phyloP scores from a whole-genome alignment of 345 rosid genomes.

The Eucalyptus grandis region DNA sequence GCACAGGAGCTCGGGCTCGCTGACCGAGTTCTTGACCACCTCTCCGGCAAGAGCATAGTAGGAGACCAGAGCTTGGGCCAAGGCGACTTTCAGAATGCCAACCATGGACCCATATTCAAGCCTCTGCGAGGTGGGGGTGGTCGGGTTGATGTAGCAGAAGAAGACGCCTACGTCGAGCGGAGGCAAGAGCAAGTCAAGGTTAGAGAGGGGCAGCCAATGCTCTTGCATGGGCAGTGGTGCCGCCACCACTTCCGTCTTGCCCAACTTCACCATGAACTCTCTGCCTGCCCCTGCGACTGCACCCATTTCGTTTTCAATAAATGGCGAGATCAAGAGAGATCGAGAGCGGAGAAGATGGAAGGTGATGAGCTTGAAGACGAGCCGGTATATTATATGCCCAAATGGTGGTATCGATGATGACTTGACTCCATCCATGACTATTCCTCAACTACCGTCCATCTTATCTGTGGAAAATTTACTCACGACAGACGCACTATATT shows the following conservation, averaged over 20 bases:
- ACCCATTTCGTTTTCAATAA: not conserved
- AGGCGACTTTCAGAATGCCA: constrained; percentile 32
- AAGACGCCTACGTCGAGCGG: constrained; percentile 40
- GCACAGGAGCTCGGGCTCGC: constrained; percentile 80
- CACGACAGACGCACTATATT: not conserved
- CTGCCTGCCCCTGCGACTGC: not conserved
- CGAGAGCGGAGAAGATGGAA: not conserved
- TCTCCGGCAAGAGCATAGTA: constrained; percentile 74
- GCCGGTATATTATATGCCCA: not conserved
- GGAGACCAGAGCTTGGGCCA: constrained; percentile 54
- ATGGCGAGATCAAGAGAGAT: not conserved
- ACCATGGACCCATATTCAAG: constrained; percentile 7
- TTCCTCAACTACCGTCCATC: not conserved
- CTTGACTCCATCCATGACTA: not conserved
- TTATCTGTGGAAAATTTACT: not conserved
- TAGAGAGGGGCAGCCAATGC: constrained; percentile 80
- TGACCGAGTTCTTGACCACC: constrained; percentile 36
- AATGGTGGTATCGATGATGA: not conserved
- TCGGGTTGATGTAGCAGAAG: constrained; percentile 33
- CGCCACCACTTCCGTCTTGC: constrained; percentile 45
- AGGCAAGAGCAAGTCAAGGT: constrained; percentile 81
- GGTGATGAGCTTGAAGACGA: not conserved
- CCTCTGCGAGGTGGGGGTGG: not conserved
- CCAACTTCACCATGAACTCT: constrained; percentile 8
- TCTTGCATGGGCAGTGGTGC: constrained; percentile 57